A percentile compares a stretch with the other conserved stretches of the same genome.
These are phyloP conservation scores for Pseudoneurospora amorphoporcata DNA, from an alignment of 495 filamentous ascomycete species.

Conservation along the genomic window DNA sequence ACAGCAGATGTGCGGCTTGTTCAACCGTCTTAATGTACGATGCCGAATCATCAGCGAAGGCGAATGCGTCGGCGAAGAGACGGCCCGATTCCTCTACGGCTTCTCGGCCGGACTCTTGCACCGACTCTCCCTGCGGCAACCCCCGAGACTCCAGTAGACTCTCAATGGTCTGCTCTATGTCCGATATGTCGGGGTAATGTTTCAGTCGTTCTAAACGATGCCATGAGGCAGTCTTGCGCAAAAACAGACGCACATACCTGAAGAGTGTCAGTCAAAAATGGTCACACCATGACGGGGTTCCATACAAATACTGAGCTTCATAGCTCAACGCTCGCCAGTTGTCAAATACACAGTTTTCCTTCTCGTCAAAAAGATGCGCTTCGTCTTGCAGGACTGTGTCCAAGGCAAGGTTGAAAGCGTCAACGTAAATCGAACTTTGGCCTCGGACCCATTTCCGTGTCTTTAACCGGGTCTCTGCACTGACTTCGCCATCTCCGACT, in stretches of 20 bases:
- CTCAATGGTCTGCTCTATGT: conserved; percentile 53
- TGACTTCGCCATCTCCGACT: conserved; percentile 29
- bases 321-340: conserved; percentile 67
- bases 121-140: conserved; percentile 2
- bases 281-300: conserved; percentile 6
- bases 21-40: conserved; percentile 66
- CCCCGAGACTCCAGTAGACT: conserved; percentile 33
- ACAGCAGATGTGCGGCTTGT: conserved; percentile 72
- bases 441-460: conserved; percentile 37
- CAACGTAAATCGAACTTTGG: conserved; percentile 85
- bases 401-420: conserved; percentile 90
- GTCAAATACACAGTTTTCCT: conserved; percentile 67
- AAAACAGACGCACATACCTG: conserved; percentile 81
- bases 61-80: conserved; percentile 45
- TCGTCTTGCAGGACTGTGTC: conserved; percentile 88
- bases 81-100: conserved; percentile 24
- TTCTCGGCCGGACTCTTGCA: neutral
- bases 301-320: conserved; percentile 86
- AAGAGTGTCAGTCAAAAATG: conserved; percentile 5
- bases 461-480: conserved; percentile 22
- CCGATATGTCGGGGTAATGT: conserved; percentile 74
- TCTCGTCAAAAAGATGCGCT: conserved; percentile 71
- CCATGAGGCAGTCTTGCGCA: conserved; percentile 92
- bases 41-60: conserved; percentile 71
- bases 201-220: conserved; percentile 69